Base-by-base conservation (phyloP, 371 early-diverging fungal species). In the Mucor piriformis region DNA sequence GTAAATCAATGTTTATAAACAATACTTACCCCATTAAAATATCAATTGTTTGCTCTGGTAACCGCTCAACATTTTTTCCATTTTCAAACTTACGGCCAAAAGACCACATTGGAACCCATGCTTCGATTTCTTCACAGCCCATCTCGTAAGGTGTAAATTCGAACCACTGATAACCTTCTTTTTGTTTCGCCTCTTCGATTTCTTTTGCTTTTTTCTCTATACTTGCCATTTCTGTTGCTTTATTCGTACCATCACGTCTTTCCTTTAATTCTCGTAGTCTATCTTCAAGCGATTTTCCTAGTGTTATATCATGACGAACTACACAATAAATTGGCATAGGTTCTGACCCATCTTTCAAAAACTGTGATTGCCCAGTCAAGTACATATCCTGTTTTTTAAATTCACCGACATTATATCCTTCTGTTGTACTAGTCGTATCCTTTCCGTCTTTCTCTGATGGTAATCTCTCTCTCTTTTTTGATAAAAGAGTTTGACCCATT, bases 261-360 rank as follows among this genome's bases (percentile, higher is more conserved):
- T 52, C 15, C 11, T 62, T 44, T 6, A 47, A 23, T 34, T 62
- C 59, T 18, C 44, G 10, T 3, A 59, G 20, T 25, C 59, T 11
- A 16, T 59, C 52, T 25, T 59, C 61, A 15, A 51, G 40, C 15
- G 38, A 32, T 56, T 50, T 90, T 85, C 37, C 64, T 58, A 42
- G 70, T 74, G 64, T 66, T 63, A 72, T 76, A 80, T 83, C 84
- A 65, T 88, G 87, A 2, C 88, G 83, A 2, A 90, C 88, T 0
- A 81, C 85, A 6, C 89, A 88, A 61, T 92, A 90, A 37, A 92
- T 88, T 2, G 92, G 92, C 79, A 90, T 81, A 2, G 91, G 89
- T 15, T 72, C 64, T 6, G 76, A 74, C 0, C 90, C 92, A 60
- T 81, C 83, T 43, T 88, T 81, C 25, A 88, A 61, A 63, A 74